Evolutionary conservation across 495 filamentous ascomycete genomes (phyloP).

Genomic region (Evernia prunastri): DNA sequence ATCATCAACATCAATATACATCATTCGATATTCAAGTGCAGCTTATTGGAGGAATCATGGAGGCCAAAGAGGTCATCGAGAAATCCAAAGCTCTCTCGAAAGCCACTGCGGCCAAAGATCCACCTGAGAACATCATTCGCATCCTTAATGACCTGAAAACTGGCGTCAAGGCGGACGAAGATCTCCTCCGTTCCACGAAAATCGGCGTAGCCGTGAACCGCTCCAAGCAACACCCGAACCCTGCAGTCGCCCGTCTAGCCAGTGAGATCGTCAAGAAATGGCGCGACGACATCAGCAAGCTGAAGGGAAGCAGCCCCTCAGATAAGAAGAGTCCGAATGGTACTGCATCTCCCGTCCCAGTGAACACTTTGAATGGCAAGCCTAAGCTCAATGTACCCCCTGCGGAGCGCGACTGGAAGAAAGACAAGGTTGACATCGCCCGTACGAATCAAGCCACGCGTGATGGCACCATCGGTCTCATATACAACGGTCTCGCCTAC

Average conservation of each 20-base stretch:
- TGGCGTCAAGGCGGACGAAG: conserved; percentile 76
- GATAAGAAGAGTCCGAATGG: conserved; percentile 40
- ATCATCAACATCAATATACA: background rate
- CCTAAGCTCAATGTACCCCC: conserved; percentile 64
- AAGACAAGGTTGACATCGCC: conserved; percentile 65
- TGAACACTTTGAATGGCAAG: conserved; percentile 23
- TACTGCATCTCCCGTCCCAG: conserved; percentile 34
- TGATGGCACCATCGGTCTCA: conserved; percentile 77
- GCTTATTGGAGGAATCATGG: conserved; percentile 46
- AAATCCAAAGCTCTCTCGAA: conserved; percentile 70
- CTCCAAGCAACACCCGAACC: conserved; percentile 65
- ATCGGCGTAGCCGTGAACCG: conserved; percentile 86
- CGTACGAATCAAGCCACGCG: conserved; percentile 65
- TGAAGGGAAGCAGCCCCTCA: conserved; percentile 50
- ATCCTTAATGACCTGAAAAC: conserved; percentile 72
- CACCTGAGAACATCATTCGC: conserved; percentile 54
- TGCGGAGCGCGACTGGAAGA: conserved; percentile 70
- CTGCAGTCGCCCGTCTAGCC: conserved; percentile 66
- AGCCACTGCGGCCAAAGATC: conserved; percentile 61
- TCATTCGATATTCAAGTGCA: background rate
- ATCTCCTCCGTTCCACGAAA: conserved; percentile 74
- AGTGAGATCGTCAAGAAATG: conserved; percentile 80
- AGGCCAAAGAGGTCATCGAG: conserved; percentile 69
- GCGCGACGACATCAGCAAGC: conserved; percentile 72
- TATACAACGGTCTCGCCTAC: conserved; percentile 66